Percentiles rank a stretch among this genome's conserved stretches.
Conservation (phyloP, 2,329 filamentous ascomycete species). For the Domatiomyces globalis region DNA sequence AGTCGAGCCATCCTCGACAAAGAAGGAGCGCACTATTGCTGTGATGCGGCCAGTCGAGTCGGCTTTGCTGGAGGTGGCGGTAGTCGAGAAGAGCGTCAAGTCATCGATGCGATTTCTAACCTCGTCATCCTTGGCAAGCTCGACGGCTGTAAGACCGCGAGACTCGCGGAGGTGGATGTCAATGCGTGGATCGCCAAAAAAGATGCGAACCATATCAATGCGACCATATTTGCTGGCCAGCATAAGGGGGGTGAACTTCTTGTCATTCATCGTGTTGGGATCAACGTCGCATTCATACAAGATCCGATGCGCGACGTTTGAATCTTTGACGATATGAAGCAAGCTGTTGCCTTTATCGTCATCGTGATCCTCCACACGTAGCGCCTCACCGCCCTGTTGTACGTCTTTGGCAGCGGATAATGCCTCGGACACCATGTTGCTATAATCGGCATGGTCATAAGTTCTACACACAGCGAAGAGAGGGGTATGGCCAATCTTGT, state of each 20-base stretch:
- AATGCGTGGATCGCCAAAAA: slow-evolving; percentile 78
- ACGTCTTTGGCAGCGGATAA: slow-evolving; percentile 57
- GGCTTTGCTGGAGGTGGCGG: slow-evolving; percentile 29
- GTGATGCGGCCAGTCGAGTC: slow-evolving; percentile 70
- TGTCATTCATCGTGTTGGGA: slow-evolving; percentile 89
- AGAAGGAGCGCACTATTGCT: slow-evolving; percentile 85
- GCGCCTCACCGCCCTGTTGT: slow-evolving; percentile 62
- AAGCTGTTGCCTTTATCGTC: slow-evolving; percentile 88
- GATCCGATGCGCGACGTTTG: slow-evolving; percentile 58
- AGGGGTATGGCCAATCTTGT: slow-evolving; percentile 96
- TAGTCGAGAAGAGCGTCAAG: slow-evolving; percentile 65
- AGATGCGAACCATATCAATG: slow-evolving; percentile 75
- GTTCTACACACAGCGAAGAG: slow-evolving; percentile 88
- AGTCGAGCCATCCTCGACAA: slow-evolving; percentile 90
- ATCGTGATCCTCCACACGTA: slow-evolving; percentile 85
- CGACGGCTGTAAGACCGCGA: slow-evolving; percentile 81
- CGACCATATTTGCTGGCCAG: slow-evolving; percentile 96
- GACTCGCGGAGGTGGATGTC: slow-evolving; percentile 73
- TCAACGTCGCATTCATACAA: slow-evolving; percentile 82
- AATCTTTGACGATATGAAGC: slow-evolving; percentile 87
- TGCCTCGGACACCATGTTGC: slow-evolving; percentile 71
- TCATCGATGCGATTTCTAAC: slow-evolving; percentile 95
- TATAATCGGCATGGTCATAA: slow-evolving; percentile 83
- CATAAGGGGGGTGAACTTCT: slow-evolving; percentile 90
- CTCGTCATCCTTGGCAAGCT: slow-evolving; percentile 94